Conservation (phyloP, 2,329 filamentous ascomycete species). For the Pseudogymnoascus pannorum region DNA sequence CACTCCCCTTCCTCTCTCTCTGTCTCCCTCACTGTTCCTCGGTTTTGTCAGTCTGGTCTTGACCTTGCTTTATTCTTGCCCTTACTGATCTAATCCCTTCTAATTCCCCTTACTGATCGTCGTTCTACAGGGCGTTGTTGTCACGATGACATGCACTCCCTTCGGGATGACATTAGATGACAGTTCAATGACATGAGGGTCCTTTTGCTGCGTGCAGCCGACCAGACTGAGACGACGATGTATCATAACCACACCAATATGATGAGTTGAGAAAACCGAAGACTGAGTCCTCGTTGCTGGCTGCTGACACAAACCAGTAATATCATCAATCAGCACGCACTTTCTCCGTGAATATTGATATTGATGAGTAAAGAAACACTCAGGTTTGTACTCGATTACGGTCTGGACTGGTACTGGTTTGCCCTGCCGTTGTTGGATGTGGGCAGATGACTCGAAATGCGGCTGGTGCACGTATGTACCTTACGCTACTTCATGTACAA, state of each 20-base stretch:
- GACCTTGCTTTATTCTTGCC: background rate
- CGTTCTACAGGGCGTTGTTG: background rate
- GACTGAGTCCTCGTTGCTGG: background rate
- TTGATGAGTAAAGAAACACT: background rate
- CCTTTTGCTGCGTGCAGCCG: background rate
- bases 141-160: conserved; percentile 1
- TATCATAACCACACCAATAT: background rate
- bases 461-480: background rate
- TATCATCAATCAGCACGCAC: background rate
- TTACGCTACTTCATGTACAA: background rate
- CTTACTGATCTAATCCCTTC: background rate
- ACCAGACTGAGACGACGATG: background rate
- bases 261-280: background rate
- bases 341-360: background rate
- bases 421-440: background rate
- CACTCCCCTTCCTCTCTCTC: too few relatives aligned
- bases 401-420: background rate
- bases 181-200: background rate
- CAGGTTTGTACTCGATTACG: background rate
- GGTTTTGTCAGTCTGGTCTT: background rate
- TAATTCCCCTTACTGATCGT: background rate
- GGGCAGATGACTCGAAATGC: background rate
- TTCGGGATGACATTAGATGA: background rate
- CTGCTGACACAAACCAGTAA: too few relatives aligned
- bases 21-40: background rate